phyloP scores from a whole-genome alignment of 108 stramenopile species.

The Bacterosira constricta region DNA sequence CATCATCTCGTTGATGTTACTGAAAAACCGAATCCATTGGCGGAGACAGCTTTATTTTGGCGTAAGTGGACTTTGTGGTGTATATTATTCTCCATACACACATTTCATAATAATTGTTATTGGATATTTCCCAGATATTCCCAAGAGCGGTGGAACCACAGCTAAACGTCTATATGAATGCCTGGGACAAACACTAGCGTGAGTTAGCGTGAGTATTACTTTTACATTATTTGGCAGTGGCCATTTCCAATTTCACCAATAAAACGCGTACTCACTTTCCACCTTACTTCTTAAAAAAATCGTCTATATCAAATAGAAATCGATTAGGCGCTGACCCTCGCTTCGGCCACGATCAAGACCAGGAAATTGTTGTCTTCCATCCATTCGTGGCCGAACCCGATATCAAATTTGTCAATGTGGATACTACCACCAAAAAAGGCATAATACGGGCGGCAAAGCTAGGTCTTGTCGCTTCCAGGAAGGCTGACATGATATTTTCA shows the following conservation, averaged over 20 bases:
- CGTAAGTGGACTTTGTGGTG: constrained; percentile 8
- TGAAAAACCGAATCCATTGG: constrained; percentile 2
- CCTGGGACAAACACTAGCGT: constrained; percentile 15
- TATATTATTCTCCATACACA: no score
- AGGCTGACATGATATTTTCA: constrained; percentile 47
- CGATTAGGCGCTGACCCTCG: constrained; percentile 32
- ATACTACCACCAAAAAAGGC: constrained; percentile 45
- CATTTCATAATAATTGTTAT: not conserved
- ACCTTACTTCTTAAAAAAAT: no score
- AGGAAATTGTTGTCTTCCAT: constrained; percentile 22
- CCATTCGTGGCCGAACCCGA: constrained; percentile 1
- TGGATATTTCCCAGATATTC: constrained; percentile 19
- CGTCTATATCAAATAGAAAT: constrained; percentile 3
- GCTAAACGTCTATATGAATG: constrained; percentile 42
- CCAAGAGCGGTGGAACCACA: constrained; percentile 39
- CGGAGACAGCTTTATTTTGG: constrained; percentile 5
- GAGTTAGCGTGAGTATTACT: no score
- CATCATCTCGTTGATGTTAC: not conserved
- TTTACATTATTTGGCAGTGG: no score
- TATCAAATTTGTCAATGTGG: constrained; percentile 47
- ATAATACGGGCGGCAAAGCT: constrained; percentile 41
- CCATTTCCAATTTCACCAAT: no score
- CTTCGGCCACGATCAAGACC: constrained; percentile 35
- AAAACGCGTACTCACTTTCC: no score
- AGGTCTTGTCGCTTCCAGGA: constrained; percentile 30